Evolutionary conservation across 2,329 filamentous ascomycete genomes (phyloP).

Genomic region (Hortaea sp.): DNA sequence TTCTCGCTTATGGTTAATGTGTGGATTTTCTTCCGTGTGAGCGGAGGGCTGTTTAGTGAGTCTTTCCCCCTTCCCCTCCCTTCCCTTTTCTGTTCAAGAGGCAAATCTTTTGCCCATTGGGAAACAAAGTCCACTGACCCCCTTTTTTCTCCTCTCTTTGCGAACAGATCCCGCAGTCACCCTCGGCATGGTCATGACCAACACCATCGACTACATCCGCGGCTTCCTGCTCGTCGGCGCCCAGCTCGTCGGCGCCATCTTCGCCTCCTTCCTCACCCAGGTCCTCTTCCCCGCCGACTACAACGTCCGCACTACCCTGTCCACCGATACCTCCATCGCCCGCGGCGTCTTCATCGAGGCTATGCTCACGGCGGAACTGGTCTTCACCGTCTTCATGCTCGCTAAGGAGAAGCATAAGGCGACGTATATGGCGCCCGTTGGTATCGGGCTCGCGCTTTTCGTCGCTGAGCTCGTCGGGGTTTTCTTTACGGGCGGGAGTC

Average conservation of each 20-base stretch:
- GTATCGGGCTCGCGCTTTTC: constrained; percentile 62
- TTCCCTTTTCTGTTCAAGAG: not conserved
- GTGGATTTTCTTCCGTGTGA: constrained; percentile 25
- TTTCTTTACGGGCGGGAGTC: constrained; percentile 33
- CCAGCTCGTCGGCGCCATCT: constrained; percentile 51
- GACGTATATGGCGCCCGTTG: constrained; percentile 61
- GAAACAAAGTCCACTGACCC: not conserved
- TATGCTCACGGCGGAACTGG: constrained; percentile 54
- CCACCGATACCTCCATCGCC: constrained; percentile 39
- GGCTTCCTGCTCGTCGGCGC: constrained; percentile 43
- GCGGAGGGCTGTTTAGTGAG: constrained; percentile 21
- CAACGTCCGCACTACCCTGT: constrained; percentile 47
- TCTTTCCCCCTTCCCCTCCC: not conserved
- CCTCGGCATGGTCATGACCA: constrained; percentile 49
- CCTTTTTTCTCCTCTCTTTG: not conserved
- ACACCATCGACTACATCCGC: constrained; percentile 45
- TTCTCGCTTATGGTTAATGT: constrained; percentile 28
- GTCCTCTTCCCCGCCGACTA: constrained; percentile 49
- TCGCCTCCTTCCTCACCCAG: constrained; percentile 47
- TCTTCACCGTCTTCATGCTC: constrained; percentile 58
- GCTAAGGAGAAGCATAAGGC: constrained; percentile 60
- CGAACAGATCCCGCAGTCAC: constrained; percentile 28
- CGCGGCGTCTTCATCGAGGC: constrained; percentile 59
- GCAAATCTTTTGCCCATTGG: not conserved
- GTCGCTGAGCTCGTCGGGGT: constrained; percentile 43